A percentile compares a stretch with the other conserved stretches of the same genome.
These are phyloP conservation scores for Magnaporthiopsis poae DNA, from an alignment of 2,329 filamentous ascomycete genomes.

Conservation along the genomic window DNA sequence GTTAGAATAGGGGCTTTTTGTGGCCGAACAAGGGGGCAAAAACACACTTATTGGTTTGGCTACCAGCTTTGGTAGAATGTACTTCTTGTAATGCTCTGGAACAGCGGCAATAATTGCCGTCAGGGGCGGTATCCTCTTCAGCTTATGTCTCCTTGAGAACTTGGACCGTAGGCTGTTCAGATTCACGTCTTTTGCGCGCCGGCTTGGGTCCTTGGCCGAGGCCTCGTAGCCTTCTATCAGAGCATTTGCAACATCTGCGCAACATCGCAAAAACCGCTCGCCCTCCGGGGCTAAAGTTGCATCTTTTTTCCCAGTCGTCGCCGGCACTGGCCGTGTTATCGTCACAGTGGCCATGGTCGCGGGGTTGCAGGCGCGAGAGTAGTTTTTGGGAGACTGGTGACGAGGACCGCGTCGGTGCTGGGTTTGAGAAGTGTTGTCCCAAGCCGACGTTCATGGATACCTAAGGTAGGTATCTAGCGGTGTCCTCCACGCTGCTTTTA, in stretches of 20 bases:
- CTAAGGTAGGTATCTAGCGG: too few relatives aligned
- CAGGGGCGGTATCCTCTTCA: conserved; percentile 78
- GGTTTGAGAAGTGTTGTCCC: not conserved
- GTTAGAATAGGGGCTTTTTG: conserved; percentile 5
- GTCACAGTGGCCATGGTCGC: conserved; percentile 5
- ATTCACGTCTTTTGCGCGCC: conserved; percentile 77
- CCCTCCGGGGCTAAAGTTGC: conserved; percentile 79
- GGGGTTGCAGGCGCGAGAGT: not conserved
- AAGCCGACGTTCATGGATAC: too few relatives aligned
- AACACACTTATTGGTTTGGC: conserved; percentile 82
- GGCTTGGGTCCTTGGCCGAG: conserved; percentile 55
- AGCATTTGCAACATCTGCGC: conserved; percentile 86
- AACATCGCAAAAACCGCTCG: conserved; percentile 86
- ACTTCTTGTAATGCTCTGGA: conserved; percentile 99
- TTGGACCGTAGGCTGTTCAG: conserved; percentile 79
- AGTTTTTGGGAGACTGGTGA: not conserved
- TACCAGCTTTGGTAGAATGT: conserved; percentile 89
- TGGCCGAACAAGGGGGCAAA: not conserved
- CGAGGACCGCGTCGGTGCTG: not conserved
- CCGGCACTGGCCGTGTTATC: conserved; percentile 27
- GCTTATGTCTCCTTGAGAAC: conserved; percentile 82
- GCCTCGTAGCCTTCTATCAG: conserved; percentile 91
- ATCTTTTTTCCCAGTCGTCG: conserved; percentile 50
- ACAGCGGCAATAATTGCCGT: conserved; percentile 97
- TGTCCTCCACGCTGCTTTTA: too few relatives aligned